Base-by-base conservation (phyloP, 73 alveolate genomes). In the Loxodes magnus region DNA sequence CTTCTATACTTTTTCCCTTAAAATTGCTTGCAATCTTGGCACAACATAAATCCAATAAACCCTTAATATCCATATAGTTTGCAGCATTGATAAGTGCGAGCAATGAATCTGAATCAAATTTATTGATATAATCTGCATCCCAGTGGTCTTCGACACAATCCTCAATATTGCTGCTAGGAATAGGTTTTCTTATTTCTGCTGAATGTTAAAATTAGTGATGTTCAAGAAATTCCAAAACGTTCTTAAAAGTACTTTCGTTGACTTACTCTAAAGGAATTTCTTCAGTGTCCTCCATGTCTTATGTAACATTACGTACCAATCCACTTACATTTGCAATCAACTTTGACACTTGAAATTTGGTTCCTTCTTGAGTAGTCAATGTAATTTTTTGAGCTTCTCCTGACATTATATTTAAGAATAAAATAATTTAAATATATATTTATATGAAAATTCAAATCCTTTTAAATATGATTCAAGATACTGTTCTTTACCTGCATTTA, bases 71-170 rank as follows among this genome's bases (percentile, higher is more conserved):
- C 53, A 46, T n/a, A 2, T 22, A 46, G 27, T 46, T 46, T 7
- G n/a, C 15, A 0, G 39, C 59, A 7, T 12, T 14, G 34, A 24
- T 10, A 17, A 46, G 59, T 10, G 22, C 59, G 7, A 46, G 22
- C 17, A 46, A 10, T 3, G 22, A 20, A 24, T 46, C 59, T 46
- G 14, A 14, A 2, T 16, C n/a, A 24, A 46, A 25, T 46, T 23
- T 16, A 5, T 24, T 46, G 17, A 46, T 25, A 24, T 25, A 46
- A n/a, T 46, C 53, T 25, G 59, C 59, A 2, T 46, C 59, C 59
- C 59, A 46, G 27, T 37, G 59, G 39, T 46, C 59, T 12, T 25
- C 26, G 5, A 46, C 51, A 2, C n/a, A n/a, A n/a, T 24, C 14
- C 1, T 12, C 59, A 0, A 46, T 46, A 21, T 46, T 22, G 7